Evolutionary conservation across 2,329 filamentous ascomycete genomes (phyloP).

Genomic region (Paraphoma chrysanthemicola): DNA sequence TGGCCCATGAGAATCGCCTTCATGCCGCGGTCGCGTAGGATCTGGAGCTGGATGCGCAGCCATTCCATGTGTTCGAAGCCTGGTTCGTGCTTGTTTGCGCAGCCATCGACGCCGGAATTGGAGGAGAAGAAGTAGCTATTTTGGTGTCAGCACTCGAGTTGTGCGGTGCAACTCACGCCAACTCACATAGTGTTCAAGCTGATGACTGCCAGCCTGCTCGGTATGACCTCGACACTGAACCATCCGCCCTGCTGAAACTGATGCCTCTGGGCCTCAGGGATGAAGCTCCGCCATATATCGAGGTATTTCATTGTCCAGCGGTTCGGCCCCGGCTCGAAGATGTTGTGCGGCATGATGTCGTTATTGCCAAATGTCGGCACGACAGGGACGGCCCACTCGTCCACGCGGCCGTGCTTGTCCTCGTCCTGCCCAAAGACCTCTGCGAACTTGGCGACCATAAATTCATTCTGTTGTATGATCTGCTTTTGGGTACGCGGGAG

Average conservation of each 20-base stretch:
- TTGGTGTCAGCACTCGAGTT: not conserved
- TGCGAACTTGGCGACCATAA: conserved; percentile 77
- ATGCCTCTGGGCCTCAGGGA: conserved; percentile 90
- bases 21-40: conserved; percentile 82
- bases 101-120: conserved; percentile 93
- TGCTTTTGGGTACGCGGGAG: conserved; percentile 77
- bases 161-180: no score
- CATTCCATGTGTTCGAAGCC: conserved; percentile 97
- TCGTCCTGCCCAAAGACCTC: conserved; percentile 69
- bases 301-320: conserved; percentile 80
- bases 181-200: conserved; percentile 85
- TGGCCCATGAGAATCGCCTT: conserved; percentile 96
- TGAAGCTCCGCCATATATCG: conserved; percentile 83
- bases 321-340: conserved; percentile 85
- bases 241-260: conserved; percentile 91
- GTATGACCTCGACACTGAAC: conserved; percentile 93
- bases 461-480: conserved; percentile 78
- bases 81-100: conserved; percentile 77
- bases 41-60: conserved; percentile 86
- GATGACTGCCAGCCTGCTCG: conserved; percentile 83
- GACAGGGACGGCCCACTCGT: conserved; percentile 75
- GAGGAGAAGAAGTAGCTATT: conserved; percentile 85
- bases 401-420: conserved; percentile 53
- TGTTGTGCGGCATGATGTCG: conserved; percentile 96
- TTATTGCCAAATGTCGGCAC: conserved; percentile 96